Conservation (phyloP, 2,329 filamentous ascomycete genomes). For the Dactylellina leptospora region DNA sequence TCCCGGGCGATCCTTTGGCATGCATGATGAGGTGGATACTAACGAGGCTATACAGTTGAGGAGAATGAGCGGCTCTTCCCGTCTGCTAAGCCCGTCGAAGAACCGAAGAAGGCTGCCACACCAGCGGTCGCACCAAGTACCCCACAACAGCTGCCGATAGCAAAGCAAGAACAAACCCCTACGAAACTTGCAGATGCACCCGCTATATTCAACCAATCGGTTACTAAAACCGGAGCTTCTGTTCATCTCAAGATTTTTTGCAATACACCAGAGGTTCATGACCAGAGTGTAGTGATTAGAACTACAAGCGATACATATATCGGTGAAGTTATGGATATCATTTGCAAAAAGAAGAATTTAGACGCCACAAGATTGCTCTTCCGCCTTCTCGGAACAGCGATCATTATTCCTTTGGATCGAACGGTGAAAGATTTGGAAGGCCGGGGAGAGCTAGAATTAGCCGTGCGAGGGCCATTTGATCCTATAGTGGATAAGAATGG, state of each 20-base stretch:
- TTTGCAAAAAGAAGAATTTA: conserved; percentile 78
- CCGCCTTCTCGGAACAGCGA: conserved; percentile 77
- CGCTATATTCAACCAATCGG: conserved; percentile 34
- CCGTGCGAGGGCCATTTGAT: conserved; percentile 79
- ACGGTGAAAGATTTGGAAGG: conserved; percentile 81
- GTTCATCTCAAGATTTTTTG: conserved; percentile 57
- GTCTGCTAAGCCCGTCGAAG: conserved; percentile 27
- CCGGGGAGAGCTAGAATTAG: conserved; percentile 77
- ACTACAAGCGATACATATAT: conserved; percentile 85
- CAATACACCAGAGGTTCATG: conserved; percentile 59
- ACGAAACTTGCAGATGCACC: conserved; percentile 47
- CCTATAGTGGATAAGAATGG: conserved; percentile 62
- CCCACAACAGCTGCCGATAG: conserved; percentile 8
- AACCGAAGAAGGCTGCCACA: conserved; percentile 15
- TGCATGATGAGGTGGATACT: background rate
- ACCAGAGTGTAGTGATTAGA: conserved; percentile 76
- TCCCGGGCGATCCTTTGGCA: background rate
- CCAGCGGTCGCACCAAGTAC: conserved; percentile 15
- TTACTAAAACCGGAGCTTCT: conserved; percentile 53
- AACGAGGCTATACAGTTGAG: conserved; percentile 26
- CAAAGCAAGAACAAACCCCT: conserved; percentile 26
- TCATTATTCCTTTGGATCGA: conserved; percentile 71
- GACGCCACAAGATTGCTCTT: conserved; percentile 83
- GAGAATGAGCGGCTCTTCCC: conserved; percentile 49
- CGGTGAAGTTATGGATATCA: conserved; percentile 79